Conservation (phyloP, 2,329 filamentous ascomycete species). For the Pseudocercospora eumusae region DNA sequence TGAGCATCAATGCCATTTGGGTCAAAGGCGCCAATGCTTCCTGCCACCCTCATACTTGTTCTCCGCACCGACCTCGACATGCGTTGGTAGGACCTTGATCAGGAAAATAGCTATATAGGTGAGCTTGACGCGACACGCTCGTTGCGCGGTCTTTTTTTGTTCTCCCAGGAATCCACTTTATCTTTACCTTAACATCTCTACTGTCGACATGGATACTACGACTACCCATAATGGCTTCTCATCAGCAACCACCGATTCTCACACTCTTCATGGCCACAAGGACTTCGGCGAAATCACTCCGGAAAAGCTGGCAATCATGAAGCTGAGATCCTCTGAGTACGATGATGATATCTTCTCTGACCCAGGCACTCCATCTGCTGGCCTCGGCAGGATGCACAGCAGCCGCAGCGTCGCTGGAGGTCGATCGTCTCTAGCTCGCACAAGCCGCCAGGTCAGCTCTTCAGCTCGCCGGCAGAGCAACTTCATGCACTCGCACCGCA, state of each 20-base stretch:
- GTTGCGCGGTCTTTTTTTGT: background rate
- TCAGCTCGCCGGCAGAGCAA: slow-evolving; percentile 29
- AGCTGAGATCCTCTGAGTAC: slow-evolving; percentile 23
- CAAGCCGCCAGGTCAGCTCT: slow-evolving; percentile 26
- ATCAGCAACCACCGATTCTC: background rate
- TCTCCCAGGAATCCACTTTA: background rate
- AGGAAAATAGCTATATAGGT: slow-evolving; percentile 7
- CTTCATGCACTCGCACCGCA: slow-evolving; percentile 33
- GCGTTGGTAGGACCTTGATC: background rate
- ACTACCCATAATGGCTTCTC: slow-evolving; percentile 4
- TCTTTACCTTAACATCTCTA: background rate
- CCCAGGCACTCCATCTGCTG: slow-evolving; percentile 21
- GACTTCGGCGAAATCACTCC: slow-evolving; percentile 24
- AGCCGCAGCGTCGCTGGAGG: slow-evolving; percentile 14
- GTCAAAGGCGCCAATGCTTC: background rate
- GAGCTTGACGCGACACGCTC: background rate
- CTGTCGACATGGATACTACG: background rate
- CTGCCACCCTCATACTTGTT: background rate
- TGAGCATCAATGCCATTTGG: background rate
- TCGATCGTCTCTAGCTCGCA: slow-evolving; percentile 23
- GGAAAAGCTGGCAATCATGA: slow-evolving; percentile 31
- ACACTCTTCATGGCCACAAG: background rate
- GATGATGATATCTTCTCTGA: slow-evolving; percentile 31
- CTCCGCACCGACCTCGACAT: slow-evolving; percentile 4
- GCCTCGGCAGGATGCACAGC: slow-evolving; percentile 20